Percentiles rank a stretch among this genome's conserved stretches.
Conservation (phyloP, 176 grass and related monocot species). For the Lolium multiflorum region DNA sequence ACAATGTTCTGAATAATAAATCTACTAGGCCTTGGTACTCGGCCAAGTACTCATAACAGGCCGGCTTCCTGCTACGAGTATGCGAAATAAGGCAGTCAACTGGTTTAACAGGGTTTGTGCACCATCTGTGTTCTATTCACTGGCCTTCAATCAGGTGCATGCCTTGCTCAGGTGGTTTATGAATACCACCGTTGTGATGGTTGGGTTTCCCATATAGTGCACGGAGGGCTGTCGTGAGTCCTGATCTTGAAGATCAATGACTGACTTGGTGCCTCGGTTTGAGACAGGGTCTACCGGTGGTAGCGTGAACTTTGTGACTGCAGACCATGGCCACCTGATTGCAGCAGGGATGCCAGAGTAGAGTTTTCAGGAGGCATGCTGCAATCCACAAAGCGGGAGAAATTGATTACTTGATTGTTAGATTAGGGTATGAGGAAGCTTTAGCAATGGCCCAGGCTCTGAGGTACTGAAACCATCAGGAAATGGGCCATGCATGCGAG, state of each 20-base stretch:
- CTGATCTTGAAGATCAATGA: background rate
- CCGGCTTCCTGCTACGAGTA: background rate
- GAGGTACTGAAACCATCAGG: background rate
- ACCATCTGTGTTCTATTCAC: background rate
- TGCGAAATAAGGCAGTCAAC: conserved; percentile 15
- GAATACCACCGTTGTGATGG: background rate
- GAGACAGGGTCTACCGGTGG: background rate
- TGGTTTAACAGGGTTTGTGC: background rate
- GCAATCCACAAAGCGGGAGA: background rate
- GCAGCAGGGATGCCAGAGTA: background rate
- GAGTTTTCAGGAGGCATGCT: background rate
- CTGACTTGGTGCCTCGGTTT: background rate
- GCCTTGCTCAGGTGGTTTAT: background rate
- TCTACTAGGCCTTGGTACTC: background rate
- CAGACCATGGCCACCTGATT: background rate
- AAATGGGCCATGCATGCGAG: background rate
- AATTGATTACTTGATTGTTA: background rate
- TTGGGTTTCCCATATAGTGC: background rate
- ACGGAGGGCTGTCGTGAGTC: background rate
- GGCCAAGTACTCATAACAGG: background rate
- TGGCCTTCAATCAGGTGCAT: background rate
- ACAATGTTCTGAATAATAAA: background rate
- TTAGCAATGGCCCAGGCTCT: background rate
- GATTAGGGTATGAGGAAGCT: background rate
- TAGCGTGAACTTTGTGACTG: background rate